Conservation (phyloP, 1,139 yeast species). For the Hanseniaspora uvarum region DNA sequence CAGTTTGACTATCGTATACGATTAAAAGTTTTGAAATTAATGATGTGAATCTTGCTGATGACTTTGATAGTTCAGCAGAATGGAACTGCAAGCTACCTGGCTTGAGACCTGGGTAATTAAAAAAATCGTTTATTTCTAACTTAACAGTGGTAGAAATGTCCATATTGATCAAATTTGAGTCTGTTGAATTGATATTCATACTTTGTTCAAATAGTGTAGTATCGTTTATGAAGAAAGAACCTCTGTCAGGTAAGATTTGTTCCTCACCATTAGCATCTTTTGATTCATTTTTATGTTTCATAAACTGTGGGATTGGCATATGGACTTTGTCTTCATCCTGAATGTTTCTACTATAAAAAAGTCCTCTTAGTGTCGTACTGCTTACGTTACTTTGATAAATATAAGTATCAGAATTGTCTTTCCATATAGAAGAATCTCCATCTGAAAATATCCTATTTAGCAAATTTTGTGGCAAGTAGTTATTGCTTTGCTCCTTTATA, state of each 20-base stretch:
- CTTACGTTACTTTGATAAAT: neutral
- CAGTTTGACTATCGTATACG: slow-evolving; percentile 1
- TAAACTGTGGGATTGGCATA: slow-evolving; percentile 6
- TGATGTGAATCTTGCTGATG: slow-evolving; percentile 7
- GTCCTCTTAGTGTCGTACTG: slow-evolving; percentile 11
- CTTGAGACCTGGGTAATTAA: neutral
- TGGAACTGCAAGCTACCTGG: neutral
- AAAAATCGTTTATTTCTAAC: slow-evolving; percentile 2
- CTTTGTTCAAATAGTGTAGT: neutral
- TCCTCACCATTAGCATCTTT: neutral
- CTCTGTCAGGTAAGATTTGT: neutral
- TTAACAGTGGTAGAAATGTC: neutral
- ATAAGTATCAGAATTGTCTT: neutral
- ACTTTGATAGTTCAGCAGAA: slow-evolving; percentile 2
- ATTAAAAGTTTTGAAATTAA: neutral
- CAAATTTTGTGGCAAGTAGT: slow-evolving; percentile 6
- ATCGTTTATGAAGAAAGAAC: slow-evolving; percentile 11
- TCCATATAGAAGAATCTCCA: neutral
- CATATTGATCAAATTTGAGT: neutral
- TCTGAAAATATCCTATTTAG: neutral
- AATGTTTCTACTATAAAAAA: neutral
- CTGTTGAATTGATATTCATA: neutral
- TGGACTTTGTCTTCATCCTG: neutral
- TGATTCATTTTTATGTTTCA: neutral
- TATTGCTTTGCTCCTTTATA: neutral